Evolutionary conservation across 225 moss, liverwort and hornwort genomes (phyloP).

Genomic region (Marchantia polymorpha): DNA sequence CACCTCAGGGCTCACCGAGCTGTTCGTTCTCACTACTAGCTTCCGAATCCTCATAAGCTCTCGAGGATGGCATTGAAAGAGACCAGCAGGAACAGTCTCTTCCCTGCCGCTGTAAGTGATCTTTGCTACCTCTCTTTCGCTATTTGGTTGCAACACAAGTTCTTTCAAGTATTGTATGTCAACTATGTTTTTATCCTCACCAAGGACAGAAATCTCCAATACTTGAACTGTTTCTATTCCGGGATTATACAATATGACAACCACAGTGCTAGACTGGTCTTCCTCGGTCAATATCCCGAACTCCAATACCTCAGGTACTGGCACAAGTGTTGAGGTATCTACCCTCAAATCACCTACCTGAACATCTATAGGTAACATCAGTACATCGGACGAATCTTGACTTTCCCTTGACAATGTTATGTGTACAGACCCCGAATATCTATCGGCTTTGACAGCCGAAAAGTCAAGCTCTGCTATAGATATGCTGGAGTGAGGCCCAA

Average conservation of each 20-base stretch:
- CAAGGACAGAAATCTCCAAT: constrained; percentile 56
- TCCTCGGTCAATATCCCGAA: constrained; percentile 60
- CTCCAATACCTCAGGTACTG: constrained; percentile 61
- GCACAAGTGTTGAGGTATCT: constrained; percentile 46
- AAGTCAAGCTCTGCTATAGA: constrained; percentile 63
- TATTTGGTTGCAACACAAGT: constrained; percentile 47
- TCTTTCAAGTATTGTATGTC: constrained; percentile 55
- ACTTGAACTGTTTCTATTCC: constrained; percentile 65
- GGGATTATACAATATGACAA: constrained; percentile 62
- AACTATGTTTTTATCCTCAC: constrained; percentile 54
- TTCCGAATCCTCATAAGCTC: constrained; percentile 45
- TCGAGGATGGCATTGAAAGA: constrained; percentile 47
- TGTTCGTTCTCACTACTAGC: constrained; percentile 66
- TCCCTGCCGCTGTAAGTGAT: constrained; percentile 62
- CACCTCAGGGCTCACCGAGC: constrained; percentile 51
- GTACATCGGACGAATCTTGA: constrained; percentile 35
- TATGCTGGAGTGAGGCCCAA: constrained; percentile 56
- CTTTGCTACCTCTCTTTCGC: constrained; percentile 64
- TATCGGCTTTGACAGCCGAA: constrained; percentile 43
- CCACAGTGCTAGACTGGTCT: constrained; percentile 54
- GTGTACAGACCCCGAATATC: constrained; percentile 58
- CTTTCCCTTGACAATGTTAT: constrained; percentile 52
- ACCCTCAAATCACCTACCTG: constrained; percentile 44
- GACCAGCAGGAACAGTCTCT: constrained; percentile 47
- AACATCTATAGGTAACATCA: constrained; percentile 64